Percentiles rank a stretch among this genome's conserved stretches.
phyloP scores from a whole-genome alignment of 2,329 filamentous ascomycete species.

The Stenocarpella maydis region DNA sequence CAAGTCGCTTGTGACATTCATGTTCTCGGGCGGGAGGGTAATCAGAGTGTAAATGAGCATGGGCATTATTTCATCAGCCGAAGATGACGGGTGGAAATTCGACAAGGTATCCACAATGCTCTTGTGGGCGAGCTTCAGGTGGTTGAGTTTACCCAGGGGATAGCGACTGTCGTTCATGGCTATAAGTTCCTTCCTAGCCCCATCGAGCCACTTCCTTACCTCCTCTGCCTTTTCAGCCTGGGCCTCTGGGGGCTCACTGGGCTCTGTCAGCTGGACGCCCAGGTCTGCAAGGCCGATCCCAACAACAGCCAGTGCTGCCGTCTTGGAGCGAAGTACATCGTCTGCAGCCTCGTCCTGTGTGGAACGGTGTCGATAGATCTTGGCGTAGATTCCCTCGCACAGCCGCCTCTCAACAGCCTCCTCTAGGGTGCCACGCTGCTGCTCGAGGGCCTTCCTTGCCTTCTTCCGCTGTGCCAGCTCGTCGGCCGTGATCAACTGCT shows the following conservation, averaged over 20 bases:
- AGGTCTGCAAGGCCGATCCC: constrained; percentile 89
- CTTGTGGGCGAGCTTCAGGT: constrained; percentile 89
- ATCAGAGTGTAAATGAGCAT: constrained; percentile 97
- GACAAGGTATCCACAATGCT: constrained; percentile 88
- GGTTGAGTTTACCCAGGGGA: constrained; percentile 89
- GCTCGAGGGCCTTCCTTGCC: constrained; percentile 78
- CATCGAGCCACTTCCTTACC: constrained; percentile 75
- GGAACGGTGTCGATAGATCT: constrained; percentile 89
- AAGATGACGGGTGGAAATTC: constrained; percentile 78
- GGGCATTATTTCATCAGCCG: constrained; percentile 95
- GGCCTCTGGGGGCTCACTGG: constrained; percentile 63
- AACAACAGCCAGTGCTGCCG: constrained; percentile 87
- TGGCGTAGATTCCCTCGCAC: constrained; percentile 84
- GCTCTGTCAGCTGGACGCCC: constrained; percentile 74
- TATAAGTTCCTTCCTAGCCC: constrained; percentile 74
- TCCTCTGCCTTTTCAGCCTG: constrained; percentile 69
- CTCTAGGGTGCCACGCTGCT: constrained; percentile 79
- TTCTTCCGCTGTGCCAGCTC: constrained; percentile 84
- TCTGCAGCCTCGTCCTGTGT: constrained; percentile 95
- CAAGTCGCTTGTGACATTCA: constrained; percentile 93
- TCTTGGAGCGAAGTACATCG: constrained; percentile 93
- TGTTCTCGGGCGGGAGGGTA: constrained; percentile 83
- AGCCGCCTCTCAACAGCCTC: constrained; percentile 89
- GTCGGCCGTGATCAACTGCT: constrained; percentile 89
- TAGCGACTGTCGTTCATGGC: constrained; percentile 89